These are phyloP conservation scores for Symmetrospora coprosmae DNA, from an alignment of 768 basidiomycete genomes.

Conservation along the genomic window DNA sequence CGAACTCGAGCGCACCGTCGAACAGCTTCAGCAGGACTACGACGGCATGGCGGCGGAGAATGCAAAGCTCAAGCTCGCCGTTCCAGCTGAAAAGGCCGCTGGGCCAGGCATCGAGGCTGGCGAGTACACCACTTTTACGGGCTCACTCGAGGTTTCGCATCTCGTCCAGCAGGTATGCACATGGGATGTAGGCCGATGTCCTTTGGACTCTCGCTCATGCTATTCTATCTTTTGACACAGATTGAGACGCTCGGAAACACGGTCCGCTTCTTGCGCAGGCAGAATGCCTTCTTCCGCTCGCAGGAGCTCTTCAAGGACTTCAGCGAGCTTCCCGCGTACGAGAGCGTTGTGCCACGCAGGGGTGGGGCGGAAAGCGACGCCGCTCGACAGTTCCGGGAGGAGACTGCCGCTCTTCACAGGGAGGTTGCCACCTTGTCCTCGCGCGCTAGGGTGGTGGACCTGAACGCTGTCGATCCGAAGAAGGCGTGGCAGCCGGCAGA, in stretches of 20 bases:
- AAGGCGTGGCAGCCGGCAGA: conserved; percentile 4
- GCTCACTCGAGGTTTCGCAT: conserved; percentile 71
- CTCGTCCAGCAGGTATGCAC: conserved; percentile 64
- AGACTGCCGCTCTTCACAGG: conserved; percentile 74
- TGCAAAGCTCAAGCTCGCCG: conserved; percentile 58
- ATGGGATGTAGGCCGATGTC: not conserved
- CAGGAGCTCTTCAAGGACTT: conserved; percentile 78
- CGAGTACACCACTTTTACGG: conserved; percentile 57
- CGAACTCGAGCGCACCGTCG: conserved; percentile 83
- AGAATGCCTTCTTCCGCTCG: conserved; percentile 85
- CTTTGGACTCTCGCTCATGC: conserved; percentile 22
- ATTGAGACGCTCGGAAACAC: conserved; percentile 82
- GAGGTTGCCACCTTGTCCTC: conserved; percentile 77
- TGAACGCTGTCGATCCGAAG: conserved; percentile 35
- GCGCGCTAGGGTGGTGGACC: conserved; percentile 68
- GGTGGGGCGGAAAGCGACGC: conserved; percentile 15
- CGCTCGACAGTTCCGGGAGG: conserved; percentile 46
- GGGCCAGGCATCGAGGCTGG: conserved; percentile 37
- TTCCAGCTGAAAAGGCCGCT: conserved; percentile 59
- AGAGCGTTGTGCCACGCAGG: not conserved
- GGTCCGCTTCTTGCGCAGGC: conserved; percentile 77
- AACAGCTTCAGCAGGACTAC: conserved; percentile 75
- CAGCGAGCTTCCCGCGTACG: conserved; percentile 53
- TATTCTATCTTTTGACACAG: conserved; percentile 38
- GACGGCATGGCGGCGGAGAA: conserved; percentile 79